A percentile compares a stretch with the other conserved stretches of the same genome.
Evolutionary conservation across 2,329 filamentous ascomycete species (phyloP).

Genomic region (Achaetomium macrosporum): DNA sequence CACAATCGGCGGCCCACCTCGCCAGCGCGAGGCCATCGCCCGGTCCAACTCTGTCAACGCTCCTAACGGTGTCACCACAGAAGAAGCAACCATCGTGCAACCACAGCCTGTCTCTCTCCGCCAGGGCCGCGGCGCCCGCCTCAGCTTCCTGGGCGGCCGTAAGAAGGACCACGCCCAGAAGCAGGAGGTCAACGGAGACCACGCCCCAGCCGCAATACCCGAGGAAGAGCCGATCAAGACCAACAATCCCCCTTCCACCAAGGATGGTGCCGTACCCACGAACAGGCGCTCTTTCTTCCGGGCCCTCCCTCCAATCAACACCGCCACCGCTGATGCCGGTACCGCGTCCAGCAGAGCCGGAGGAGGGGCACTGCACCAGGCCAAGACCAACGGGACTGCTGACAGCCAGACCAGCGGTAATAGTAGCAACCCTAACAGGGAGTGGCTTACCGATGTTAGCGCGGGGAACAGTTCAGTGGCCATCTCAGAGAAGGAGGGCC

Average conservation of each 20-base stretch:
- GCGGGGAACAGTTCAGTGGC: neutral
- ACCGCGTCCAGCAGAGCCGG: neutral
- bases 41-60: neutral
- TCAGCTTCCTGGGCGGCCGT: slow-evolving; percentile 53
- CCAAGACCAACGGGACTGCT: neutral
- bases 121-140: slow-evolving; percentile 45
- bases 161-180: slow-evolving; percentile 36
- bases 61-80: slow-evolving; percentile 31
- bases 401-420: neutral
- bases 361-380: neutral
- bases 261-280: slow-evolving; percentile 18
- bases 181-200: slow-evolving; percentile 8
- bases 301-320: slow-evolving; percentile 20
- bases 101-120: slow-evolving; percentile 47
- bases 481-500: slow-evolving; percentile 3
- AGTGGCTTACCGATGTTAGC: neutral
- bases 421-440: neutral
- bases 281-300: slow-evolving; percentile 42
- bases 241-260: slow-evolving; percentile 12
- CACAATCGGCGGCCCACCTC: slow-evolving; percentile 26
- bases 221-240: neutral
- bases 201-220: slow-evolving; percentile 6
- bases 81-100: slow-evolving; percentile 46
- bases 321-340: neutral
- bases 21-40: slow-evolving; percentile 3